Evolutionary conservation across 1,139 yeast genomes (phyloP), one percentile per base, ranked within the genome.

Genomic region (Zygoascus sp.): DNA sequence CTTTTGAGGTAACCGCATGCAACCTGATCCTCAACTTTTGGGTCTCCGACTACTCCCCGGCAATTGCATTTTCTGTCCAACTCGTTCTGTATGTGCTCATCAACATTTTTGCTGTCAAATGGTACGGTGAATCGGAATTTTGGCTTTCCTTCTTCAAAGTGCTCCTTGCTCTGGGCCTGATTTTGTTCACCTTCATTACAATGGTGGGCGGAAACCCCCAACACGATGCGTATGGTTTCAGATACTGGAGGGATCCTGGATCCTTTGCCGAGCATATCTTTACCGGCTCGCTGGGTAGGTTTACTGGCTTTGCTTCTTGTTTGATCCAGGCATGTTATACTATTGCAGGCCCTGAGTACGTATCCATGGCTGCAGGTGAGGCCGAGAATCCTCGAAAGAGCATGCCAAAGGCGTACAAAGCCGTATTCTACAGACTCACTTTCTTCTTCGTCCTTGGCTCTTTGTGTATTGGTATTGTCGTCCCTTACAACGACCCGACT

Each of bases 171-270:
- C 64, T 82, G 40, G 95, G 94, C 0, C 72, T 87, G 40, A 77
- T 86, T 54, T 58, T 81, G 28, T 86, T 84, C 67, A 83, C 92
- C 0, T 79, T 86, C 53, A 61, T 86, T 51, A 80, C 89, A 11
- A 86, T 86, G 95, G 77, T 83, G 48, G 96, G 96, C 17, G 95
- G 94, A 16, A 85, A 85, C 62, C 68, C 82, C 75, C 44, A 80
- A 81, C 34, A 90, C 77, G 39, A 83, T 77, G 56, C 80, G 80
- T 37, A 69, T 25, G 70, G 75, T 40, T 94, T 94, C 42, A 69
- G 80, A 50, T 83, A 81, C 62, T 83, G 90, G 86, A 58, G 60
- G 5, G 63, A 74, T 37, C 79, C 79, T 2, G 75, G 76, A 23
- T 72, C 81, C 0, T 77, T 84, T 58, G 80, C 79, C 32, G 76